Percentiles rank a stretch among this genome's conserved stretches.
Evolutionary conservation across 192 early-diverging fungal genomes (phyloP).

Genomic region (Coemansia sp.): DNA sequence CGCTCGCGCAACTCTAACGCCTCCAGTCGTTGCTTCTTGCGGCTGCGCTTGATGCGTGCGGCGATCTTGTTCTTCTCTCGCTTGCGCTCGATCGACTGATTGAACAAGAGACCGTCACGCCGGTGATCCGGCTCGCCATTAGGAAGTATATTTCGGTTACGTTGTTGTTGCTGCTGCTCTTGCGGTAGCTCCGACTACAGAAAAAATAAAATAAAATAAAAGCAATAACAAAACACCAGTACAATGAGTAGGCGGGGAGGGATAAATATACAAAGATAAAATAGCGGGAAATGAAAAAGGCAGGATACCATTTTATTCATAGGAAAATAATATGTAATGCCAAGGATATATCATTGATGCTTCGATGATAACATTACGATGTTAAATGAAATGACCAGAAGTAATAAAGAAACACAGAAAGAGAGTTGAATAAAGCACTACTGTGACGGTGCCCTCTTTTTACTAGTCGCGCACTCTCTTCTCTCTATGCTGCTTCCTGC

Average conservation of each 20-base stretch:
- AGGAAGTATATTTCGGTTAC: slow-evolving; percentile 26
- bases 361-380: not conserved
- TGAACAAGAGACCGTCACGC: not conserved
- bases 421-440: not conserved
- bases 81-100: slow-evolving; percentile 29
- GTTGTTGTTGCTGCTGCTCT: slow-evolving; percentile 4
- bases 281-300: not conserved
- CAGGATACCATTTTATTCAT: not conserved
- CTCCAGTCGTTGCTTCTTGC: slow-evolving; percentile 46
- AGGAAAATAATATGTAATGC: not conserved
- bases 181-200: not conserved
- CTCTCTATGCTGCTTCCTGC: not conserved
- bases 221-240: not conserved
- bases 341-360: not conserved
- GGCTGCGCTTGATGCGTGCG: slow-evolving; percentile 43
- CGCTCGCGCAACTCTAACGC: slow-evolving; percentile 31
- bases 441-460: not conserved
- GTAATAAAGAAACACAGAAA: not conserved
- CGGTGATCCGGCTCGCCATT: slow-evolving; percentile 14
- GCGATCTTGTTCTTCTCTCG: slow-evolving; percentile 47
- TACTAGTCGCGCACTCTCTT: not conserved
- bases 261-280: not conserved
- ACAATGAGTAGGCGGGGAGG: not conserved
- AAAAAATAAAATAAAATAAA: not conserved
- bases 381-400: not conserved